Evolutionary conservation across 768 basidiomycete species (phyloP).

Genomic region (Boletus rubropictus): DNA sequence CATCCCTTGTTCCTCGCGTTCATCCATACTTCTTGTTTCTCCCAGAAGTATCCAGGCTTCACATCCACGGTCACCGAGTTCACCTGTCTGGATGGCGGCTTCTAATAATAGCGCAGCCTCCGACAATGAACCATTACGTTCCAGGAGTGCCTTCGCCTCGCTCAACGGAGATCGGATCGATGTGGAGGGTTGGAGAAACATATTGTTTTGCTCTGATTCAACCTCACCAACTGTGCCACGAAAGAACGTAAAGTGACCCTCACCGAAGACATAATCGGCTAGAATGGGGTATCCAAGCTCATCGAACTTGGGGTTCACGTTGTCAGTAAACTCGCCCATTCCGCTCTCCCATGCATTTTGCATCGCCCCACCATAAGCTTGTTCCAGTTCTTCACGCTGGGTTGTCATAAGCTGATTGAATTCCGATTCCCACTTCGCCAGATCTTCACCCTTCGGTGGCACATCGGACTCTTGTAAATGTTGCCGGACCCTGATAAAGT

Average conservation of each 20-base stretch:
- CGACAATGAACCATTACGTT: slow-evolving; percentile 77
- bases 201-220: slow-evolving; percentile 61
- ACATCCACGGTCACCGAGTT: slow-evolving; percentile 73
- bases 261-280: slow-evolving; percentile 73
- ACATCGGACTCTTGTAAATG: slow-evolving; percentile 52
- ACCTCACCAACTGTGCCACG: slow-evolving; percentile 1
- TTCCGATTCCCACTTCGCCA: slow-evolving; percentile 79
- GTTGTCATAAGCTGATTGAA: slow-evolving; percentile 72
- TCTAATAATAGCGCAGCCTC: slow-evolving; percentile 86
- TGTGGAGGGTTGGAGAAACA: slow-evolving; percentile 50
- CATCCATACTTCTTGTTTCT: slow-evolving; percentile 85
- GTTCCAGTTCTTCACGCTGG: slow-evolving; percentile 60
- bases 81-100: slow-evolving; percentile 80
- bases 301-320: slow-evolving; percentile 47
- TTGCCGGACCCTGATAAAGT: slow-evolving; percentile 50
- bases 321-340: slow-evolving; percentile 39
- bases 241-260: slow-evolving; percentile 17
- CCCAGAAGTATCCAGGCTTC: slow-evolving; percentile 93
- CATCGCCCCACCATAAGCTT: slow-evolving; percentile 57
- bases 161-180: slow-evolving; percentile 47
- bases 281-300: slow-evolving; percentile 73
- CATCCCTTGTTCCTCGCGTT: slow-evolving; percentile 79
- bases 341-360: slow-evolving; percentile 59
- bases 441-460: slow-evolving; percentile 54
- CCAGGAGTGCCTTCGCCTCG: slow-evolving; percentile 72